Evolutionary conservation across 2,329 filamentous ascomycete species (phyloP).

Genomic region (Akanthomyces uredinophilus): DNA sequence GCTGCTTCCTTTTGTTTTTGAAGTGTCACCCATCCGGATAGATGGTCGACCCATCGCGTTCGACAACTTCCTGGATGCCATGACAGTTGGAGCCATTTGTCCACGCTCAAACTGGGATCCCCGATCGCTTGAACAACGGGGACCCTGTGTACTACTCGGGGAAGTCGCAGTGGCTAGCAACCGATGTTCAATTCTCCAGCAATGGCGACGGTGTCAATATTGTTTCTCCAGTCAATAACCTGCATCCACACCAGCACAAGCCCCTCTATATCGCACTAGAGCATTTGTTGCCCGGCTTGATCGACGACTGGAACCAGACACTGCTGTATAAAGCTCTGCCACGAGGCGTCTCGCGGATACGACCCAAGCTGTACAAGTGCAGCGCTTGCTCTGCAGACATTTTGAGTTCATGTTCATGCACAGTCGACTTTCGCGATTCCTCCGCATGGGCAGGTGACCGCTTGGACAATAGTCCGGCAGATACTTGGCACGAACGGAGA

Average conservation of each 20-base stretch:
- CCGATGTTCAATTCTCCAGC: background rate
- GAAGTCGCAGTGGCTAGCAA: background rate
- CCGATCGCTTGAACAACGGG: background rate
- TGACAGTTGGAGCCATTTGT: background rate
- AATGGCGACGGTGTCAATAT: background rate
- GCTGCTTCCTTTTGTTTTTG: background rate
- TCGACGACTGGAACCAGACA: background rate
- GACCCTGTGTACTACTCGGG: background rate
- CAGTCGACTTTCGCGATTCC: background rate
- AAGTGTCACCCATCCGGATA: background rate
- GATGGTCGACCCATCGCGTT: background rate
- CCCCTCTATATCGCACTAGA: background rate
- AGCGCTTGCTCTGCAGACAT: background rate
- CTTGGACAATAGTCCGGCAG: background rate
- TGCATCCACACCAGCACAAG: background rate
- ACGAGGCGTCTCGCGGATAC: background rate
- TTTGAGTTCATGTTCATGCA: background rate
- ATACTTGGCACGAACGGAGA: background rate
- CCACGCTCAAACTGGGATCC: background rate
- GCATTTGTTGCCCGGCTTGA: background rate
- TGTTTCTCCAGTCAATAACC: background rate
- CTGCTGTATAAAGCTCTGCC: background rate
- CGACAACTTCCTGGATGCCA: background rate
- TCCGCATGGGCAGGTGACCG: background rate
- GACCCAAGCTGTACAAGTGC: background rate